These are phyloP conservation scores for Cinnamomum micranthum DNA, from an alignment of 164 flowering plant species.

Conservation along the genomic window DNA sequence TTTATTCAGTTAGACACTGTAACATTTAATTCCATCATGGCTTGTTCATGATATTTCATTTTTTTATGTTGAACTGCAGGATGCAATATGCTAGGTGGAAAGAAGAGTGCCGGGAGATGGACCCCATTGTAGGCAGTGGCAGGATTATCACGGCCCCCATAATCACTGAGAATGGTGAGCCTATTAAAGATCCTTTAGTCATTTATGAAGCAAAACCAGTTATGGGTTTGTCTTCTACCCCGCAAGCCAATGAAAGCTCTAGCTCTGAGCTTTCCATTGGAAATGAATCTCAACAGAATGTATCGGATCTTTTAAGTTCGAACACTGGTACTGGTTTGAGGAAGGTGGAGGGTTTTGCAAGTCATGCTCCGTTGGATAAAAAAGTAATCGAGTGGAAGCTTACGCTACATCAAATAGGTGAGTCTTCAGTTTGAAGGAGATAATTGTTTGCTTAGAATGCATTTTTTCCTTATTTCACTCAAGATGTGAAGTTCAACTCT, in stretches of 20 bases:
- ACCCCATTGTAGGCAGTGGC: constrained; percentile 89
- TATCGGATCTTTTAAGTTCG: constrained; percentile 14
- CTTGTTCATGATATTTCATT: background rate
- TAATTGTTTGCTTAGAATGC: background rate
- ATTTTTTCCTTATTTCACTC: too few relatives aligned
- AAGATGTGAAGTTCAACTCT: too few relatives aligned
- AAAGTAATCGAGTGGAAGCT: constrained; percentile 89
- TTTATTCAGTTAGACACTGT: too few relatives aligned
- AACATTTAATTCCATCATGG: background rate
- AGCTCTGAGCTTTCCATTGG: constrained; percentile 14
- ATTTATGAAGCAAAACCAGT: constrained; percentile 54
- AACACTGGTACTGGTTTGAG: constrained; percentile 21
- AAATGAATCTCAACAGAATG: constrained; percentile 9
- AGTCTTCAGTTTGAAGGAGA: background rate
- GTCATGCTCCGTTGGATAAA: constrained; percentile 45
- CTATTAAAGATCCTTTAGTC: constrained; percentile 77
- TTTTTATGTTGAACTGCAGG: constrained; percentile 34
- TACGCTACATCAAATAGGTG: constrained; percentile 92
- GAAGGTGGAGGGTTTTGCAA: constrained; percentile 19
- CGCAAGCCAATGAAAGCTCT: constrained; percentile 20
- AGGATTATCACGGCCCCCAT: constrained; percentile 86
- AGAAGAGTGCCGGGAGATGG: constrained; percentile 71
- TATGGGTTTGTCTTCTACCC: constrained; percentile 19
- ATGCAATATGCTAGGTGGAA: constrained; percentile 69
- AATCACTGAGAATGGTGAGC: constrained; percentile 79